Evolutionary conservation across 1,284 basidiomycete genomes (phyloP), one percentile per base, ranked within the genome.

Genomic region (Neolentinus lepideus): DNA sequence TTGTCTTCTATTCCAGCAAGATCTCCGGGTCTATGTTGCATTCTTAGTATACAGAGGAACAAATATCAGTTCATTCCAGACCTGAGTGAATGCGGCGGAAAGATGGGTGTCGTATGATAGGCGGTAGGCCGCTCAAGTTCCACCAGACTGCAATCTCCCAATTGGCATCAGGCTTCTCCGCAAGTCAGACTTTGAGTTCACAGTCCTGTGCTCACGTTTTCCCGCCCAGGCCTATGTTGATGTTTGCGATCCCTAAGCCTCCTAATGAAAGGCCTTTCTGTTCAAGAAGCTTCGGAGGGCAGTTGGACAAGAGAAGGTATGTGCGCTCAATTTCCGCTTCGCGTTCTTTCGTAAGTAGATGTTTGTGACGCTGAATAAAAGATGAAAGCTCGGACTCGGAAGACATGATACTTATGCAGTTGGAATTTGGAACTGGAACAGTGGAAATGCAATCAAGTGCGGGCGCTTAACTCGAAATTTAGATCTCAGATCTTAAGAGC

Each of bases 61-160:
- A 55, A 46, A 11, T 14, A 24, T n/a, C 38, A 38, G 38, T 8
- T 46, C 19, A 52, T 51, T 55, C 12, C 35, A 63, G 69, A 83
- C 84, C 93, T 81, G 63, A 97, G 83, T 0, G 83, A 87, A 71
- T 98, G 94, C 3, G 92, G 88, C 8, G 92, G 92, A 59, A 97
- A 88, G 1, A 80, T 60, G 0, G 84, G 75, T 24, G 75, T 82
- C 1, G 81, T 73, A 64, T 94, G 89, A 64, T 92, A 90, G 14
- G 91, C 92, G 3, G 83, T 72, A 0, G 94, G 90, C 58, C 92
- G 76, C 66, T 94, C 89, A 14, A 98, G 75, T 70, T 96, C 93
- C 46, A 97, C 80, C 54, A 97, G 72, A 55, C 92, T 94, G 38
- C 16, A 16, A 61, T 58, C 62, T 71, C 78, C 72, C 12, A 4